These are phyloP conservation scores for Tetrapisispora arboricola DNA, from an alignment of 805 yeast species.

Conservation along the genomic window DNA sequence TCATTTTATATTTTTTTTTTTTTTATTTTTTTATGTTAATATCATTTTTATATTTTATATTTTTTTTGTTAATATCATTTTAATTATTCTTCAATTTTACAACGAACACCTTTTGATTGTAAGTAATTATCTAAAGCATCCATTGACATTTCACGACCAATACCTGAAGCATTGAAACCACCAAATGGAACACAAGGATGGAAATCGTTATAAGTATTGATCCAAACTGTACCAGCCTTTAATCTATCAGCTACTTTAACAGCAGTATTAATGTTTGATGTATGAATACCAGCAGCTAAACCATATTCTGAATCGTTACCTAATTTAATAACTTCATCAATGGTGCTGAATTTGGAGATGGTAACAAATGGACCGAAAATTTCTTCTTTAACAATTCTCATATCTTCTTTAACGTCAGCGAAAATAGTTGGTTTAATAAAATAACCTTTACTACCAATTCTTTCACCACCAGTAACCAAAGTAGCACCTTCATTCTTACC, in stretches of 20 bases:
- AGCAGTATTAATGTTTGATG: constrained; percentile 57
- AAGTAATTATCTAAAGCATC: constrained; percentile 78
- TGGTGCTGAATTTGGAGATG: constrained; percentile 56
- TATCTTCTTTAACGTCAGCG: constrained; percentile 65
- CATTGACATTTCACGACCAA: constrained; percentile 85
- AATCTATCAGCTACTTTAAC: constrained; percentile 54
- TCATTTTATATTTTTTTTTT: not conserved
- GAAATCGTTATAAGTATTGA: constrained; percentile 78
- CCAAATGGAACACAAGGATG: constrained; percentile 85
- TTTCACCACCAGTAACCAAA: constrained; percentile 73
- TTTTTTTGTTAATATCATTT: not conserved
- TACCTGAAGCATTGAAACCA: constrained; percentile 80
- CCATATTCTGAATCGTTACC: constrained; percentile 78
- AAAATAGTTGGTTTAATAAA: constrained; percentile 77
- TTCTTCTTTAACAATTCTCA: constrained; percentile 77
- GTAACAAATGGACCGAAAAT: constrained; percentile 87
- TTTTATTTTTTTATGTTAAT: not conserved
- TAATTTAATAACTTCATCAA: constrained; percentile 61
- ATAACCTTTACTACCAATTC: constrained; percentile 59
- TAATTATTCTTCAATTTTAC: constrained; percentile 1
- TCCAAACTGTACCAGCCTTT: constrained; percentile 76
- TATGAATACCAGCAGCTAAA: constrained; percentile 81
- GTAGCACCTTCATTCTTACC: constrained; percentile 65
- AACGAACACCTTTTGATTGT: constrained; percentile 65
- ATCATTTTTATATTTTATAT: not conserved